A percentile compares a stretch with the other conserved stretches of the same genome.
Evolutionary conservation across 768 basidiomycete genomes (phyloP).

Genomic region (Scleroderma bovista): DNA sequence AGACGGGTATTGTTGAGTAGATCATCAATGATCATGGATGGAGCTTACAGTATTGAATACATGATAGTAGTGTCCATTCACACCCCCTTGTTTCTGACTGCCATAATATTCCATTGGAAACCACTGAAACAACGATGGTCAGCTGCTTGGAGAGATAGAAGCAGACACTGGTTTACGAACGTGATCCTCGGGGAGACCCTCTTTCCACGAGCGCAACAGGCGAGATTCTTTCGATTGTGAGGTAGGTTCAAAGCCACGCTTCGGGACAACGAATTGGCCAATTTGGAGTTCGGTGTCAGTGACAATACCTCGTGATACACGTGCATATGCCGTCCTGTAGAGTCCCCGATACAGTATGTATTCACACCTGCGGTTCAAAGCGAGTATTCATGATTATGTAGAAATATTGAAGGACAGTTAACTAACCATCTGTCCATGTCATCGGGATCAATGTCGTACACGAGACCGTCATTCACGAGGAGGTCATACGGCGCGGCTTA

Average conservation of each 20-base stretch:
- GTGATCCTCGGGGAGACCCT: slow-evolving; percentile 58
- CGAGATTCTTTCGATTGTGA: slow-evolving; percentile 59
- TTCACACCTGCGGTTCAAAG: slow-evolving; percentile 59
- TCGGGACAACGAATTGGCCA: slow-evolving; percentile 76
- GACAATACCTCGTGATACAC: slow-evolving; percentile 75
- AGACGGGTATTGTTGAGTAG: background rate
- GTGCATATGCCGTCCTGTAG: slow-evolving; percentile 76
- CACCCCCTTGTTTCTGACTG: slow-evolving; percentile 45
- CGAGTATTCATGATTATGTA: background rate
- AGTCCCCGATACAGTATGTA: slow-evolving; percentile 83
- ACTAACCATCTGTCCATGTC: slow-evolving; percentile 67
- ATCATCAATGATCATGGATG: background rate
- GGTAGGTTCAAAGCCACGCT: slow-evolving; percentile 43
- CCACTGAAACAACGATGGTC: slow-evolving; percentile 48
- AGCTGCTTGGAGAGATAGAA: background rate
- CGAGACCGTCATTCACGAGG: slow-evolving; percentile 67
- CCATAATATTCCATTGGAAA: slow-evolving; percentile 72
- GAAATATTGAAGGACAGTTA: background rate
- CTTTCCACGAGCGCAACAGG: slow-evolving; percentile 63
- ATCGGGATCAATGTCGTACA: slow-evolving; percentile 75
- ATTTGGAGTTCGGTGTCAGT: slow-evolving; percentile 91
- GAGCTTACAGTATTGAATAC: slow-evolving; percentile 63
- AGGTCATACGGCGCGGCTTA: slow-evolving; percentile 73
- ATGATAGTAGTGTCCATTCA: slow-evolving; percentile 71
- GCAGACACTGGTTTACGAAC: slow-evolving; percentile 33